These are phyloP conservation scores for Botryobasidium botryosum DNA, from an alignment of 768 basidiomycete genomes.

Conservation along the genomic window DNA sequence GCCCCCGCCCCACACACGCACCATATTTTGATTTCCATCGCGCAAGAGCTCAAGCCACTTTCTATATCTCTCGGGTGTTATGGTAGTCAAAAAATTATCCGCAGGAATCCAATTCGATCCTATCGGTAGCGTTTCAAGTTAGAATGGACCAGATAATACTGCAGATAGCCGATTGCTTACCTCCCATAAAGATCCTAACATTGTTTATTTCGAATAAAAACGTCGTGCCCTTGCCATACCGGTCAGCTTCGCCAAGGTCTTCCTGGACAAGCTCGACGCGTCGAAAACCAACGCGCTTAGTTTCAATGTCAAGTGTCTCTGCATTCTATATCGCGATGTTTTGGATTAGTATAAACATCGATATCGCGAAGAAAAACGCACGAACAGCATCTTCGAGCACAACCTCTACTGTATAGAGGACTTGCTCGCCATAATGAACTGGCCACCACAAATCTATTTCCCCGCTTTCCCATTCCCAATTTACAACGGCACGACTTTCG, in stretches of 20 bases:
- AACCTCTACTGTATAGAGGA: conserved; percentile 24
- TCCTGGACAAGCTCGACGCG: conserved; percentile 28
- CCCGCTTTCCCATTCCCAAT: conserved; percentile 19
- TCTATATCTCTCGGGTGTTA: conserved; percentile 21
- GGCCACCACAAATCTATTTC: conserved; percentile 31
- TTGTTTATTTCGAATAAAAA: conserved; percentile 37
- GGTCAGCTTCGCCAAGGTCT: conserved; percentile 21
- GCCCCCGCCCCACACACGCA: conserved; percentile 30
- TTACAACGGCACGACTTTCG: too few species aligned
- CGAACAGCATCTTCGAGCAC: conserved; percentile 18
- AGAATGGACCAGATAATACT: not conserved
- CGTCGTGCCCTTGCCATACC: conserved; percentile 23
- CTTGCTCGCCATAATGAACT: conserved; percentile 25
- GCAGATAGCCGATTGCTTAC: conserved; percentile 9
- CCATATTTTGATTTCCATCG: conserved; percentile 30
- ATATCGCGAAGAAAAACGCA: not conserved
- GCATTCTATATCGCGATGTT: not conserved
- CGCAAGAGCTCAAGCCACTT: conserved; percentile 25
- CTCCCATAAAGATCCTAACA: conserved; percentile 30
- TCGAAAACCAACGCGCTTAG: conserved; percentile 28
- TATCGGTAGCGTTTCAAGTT: not conserved
- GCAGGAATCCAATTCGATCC: conserved; percentile 27
- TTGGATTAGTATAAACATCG: not conserved
- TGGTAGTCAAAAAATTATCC: conserved; percentile 24
- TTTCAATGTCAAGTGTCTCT: conserved; percentile 9